Conservation (phyloP, 352 stramenopile species). For the Achlya hypogyna region DNA sequence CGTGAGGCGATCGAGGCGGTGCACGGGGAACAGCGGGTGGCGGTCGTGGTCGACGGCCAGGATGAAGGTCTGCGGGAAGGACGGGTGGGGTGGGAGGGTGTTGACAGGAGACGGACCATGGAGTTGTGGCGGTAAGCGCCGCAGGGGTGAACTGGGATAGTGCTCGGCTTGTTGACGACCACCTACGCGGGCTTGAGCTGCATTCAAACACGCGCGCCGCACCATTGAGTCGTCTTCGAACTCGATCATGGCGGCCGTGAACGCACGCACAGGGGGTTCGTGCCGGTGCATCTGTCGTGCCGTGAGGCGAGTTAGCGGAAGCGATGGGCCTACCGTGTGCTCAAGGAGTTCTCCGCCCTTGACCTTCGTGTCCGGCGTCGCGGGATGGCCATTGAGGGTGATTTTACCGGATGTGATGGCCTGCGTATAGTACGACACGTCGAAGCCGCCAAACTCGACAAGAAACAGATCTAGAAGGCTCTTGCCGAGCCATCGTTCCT, state of each 20-base stretch:
- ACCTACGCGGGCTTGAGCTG: background rate
- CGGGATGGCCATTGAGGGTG: constrained; percentile 34
- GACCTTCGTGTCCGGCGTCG: background rate
- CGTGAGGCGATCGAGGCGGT: constrained; percentile 78
- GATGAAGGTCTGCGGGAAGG: background rate
- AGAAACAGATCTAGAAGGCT: constrained; percentile 56
- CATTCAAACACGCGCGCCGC: background rate
- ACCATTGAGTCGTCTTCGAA: constrained; percentile 5
- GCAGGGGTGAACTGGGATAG: constrained; percentile 63
- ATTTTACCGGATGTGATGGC: constrained; percentile 63
- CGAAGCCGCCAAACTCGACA: constrained; percentile 15
- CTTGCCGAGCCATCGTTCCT: constrained; percentile 60
- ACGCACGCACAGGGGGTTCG: constrained; percentile 24
- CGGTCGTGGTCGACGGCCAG: constrained; percentile 17
- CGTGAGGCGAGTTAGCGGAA: background rate
- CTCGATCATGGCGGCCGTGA: background rate
- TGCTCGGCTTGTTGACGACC: constrained; percentile 39
- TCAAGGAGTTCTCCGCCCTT: constrained; percentile 4
- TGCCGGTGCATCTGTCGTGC: background rate
- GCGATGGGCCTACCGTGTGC: background rate
- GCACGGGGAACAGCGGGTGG: constrained; percentile 32
- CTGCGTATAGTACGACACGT: constrained; percentile 14
- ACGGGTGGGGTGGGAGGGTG: background rate
- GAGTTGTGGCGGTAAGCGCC: constrained; percentile 70
- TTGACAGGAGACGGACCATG: constrained; percentile 38